These are phyloP conservation scores for Globisporangium canariense DNA, from an alignment of 352 stramenopile genomes.

Conservation along the genomic window DNA sequence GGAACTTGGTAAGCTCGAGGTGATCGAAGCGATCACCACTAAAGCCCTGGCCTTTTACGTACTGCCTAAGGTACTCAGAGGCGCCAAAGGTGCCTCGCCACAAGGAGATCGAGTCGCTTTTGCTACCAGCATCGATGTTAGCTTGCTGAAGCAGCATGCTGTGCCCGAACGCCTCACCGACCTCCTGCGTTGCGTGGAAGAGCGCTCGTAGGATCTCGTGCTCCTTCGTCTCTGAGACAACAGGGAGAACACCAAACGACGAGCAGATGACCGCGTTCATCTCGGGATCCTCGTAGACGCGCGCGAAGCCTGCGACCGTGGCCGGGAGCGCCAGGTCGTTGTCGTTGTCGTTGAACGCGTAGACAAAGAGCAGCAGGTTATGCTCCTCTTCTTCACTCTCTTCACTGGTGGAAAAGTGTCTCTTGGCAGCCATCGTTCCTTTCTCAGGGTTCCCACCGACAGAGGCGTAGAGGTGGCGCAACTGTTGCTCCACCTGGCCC, in stretches of 20 bases:
- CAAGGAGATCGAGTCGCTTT: background rate
- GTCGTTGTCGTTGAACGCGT: too few species aligned
- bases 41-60: background rate
- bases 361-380: too few species aligned
- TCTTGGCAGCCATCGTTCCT: too few species aligned
- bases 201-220: background rate
- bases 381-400: too few species aligned
- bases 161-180: background rate
- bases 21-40: background rate
- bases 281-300: background rate
- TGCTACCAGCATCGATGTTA: background rate
- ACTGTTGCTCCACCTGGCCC: too few species aligned
- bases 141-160: background rate
- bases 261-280: background rate
- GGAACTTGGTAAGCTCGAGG: constrained; percentile 3
- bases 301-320: too few species aligned
- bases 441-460: too few species aligned
- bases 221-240: background rate
- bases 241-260: background rate
- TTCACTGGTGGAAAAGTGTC: too few species aligned
- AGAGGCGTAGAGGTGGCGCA: too few species aligned
- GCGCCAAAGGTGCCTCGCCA: background rate
- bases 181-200: background rate
- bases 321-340: too few species aligned
- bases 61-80: constrained; percentile 1